Conservation (phyloP, 1,139 yeast species). For the Williopsis jadinii region DNA sequence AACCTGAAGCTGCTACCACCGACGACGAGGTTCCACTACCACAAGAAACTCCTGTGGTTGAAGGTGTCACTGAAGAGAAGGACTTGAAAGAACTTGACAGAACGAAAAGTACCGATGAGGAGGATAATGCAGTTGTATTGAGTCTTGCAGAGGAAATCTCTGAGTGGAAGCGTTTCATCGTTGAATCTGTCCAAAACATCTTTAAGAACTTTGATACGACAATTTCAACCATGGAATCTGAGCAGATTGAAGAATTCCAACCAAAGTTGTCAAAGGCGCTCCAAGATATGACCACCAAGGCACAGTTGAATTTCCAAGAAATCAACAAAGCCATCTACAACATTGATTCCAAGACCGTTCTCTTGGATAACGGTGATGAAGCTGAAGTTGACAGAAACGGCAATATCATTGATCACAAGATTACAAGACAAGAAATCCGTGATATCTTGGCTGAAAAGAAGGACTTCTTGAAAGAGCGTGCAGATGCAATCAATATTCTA, state of each 20-base stretch:
- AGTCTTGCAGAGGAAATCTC: slow-evolving; percentile 20
- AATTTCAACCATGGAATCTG: slow-evolving; percentile 29
- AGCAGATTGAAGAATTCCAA: slow-evolving; percentile 29
- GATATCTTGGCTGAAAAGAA: slow-evolving; percentile 32
- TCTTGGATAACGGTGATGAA: slow-evolving; percentile 31
- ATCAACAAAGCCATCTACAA: slow-evolving; percentile 40
- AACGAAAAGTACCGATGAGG: not conserved
- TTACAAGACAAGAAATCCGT: slow-evolving; percentile 54
- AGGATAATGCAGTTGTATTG: slow-evolving; percentile 6
- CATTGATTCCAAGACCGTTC: slow-evolving; percentile 41
- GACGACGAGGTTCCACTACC: not conserved
- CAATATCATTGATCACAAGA: slow-evolving; percentile 28
- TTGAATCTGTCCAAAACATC: slow-evolving; percentile 19
- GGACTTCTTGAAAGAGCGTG: slow-evolving; percentile 31
- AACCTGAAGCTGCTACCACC: not conserved
- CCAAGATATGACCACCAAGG: slow-evolving; percentile 35
- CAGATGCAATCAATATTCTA: slow-evolving; percentile 26
- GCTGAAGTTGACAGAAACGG: slow-evolving; percentile 28
- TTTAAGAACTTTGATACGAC: slow-evolving; percentile 23
- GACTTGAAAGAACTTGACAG: slow-evolving; percentile 1
- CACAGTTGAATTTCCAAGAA: slow-evolving; percentile 38
- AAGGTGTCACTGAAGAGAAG: not conserved
- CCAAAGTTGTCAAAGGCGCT: slow-evolving; percentile 35
- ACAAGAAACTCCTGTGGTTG: slow-evolving; percentile 1
- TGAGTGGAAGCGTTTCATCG: slow-evolving; percentile 21